phyloP scores from a whole-genome alignment of 257 asterid species.

The Solanum sejunctum region DNA sequence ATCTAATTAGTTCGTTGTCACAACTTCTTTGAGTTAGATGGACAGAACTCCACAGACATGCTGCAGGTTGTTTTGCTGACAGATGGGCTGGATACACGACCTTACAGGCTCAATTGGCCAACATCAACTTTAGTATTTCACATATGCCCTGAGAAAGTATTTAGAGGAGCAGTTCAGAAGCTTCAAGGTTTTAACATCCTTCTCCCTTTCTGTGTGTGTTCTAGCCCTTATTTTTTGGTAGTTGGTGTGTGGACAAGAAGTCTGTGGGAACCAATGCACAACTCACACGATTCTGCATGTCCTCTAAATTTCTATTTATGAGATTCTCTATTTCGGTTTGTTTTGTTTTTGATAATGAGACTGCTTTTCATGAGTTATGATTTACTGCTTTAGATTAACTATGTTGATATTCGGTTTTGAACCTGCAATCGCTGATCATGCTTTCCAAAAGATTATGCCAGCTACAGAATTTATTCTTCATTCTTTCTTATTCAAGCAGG shows the following conservation, averaged over 20 bases:
- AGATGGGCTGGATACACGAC: conserved; percentile 88
- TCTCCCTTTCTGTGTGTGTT: background rate
- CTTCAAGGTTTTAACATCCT: conserved; percentile 41
- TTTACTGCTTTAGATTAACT: background rate
- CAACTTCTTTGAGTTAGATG: background rate
- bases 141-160: conserved; percentile 49
- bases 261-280: background rate
- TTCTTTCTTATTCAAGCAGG: background rate
- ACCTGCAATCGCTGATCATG: background rate
- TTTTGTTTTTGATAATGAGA: background rate
- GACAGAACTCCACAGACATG: conserved; percentile 11
- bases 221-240: background rate
- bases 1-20: background rate
- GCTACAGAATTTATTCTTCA: background rate
- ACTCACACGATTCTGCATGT: background rate
- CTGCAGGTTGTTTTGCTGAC: conserved; percentile 70
- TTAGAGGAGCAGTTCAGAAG: conserved; percentile 28
- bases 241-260: background rate
- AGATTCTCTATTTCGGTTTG: background rate
- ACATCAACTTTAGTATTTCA: conserved; percentile 49
- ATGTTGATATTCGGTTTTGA: background rate
- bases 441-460: background rate
- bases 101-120: conserved; percentile 77
- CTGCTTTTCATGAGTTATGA: background rate
- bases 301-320: background rate